phyloP scores from a whole-genome alignment of 768 basidiomycete genomes.

The Dentipellis fragilis region DNA sequence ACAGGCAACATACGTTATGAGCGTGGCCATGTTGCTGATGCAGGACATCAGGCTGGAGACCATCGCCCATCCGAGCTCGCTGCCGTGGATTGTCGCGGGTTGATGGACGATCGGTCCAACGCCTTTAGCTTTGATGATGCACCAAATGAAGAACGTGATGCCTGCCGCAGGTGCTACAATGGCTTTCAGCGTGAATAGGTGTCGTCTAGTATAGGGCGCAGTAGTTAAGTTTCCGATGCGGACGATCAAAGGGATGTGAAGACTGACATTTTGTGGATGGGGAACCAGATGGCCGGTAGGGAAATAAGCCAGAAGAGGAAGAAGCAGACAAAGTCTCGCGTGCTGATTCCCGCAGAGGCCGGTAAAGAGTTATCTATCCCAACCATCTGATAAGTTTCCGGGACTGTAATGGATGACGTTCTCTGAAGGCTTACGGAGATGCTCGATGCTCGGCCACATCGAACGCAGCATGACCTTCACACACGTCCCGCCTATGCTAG shows the following conservation, averaged over 20 bases:
- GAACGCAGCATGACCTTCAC: conserved; percentile 64
- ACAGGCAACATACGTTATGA: conserved; percentile 44
- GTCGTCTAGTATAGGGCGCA: conserved; percentile 34
- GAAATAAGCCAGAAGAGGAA: conserved; percentile 82
- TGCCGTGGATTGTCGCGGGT: conserved; percentile 52
- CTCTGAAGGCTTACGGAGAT: conserved; percentile 41
- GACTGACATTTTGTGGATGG: conserved; percentile 68
- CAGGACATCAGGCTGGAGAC: conserved; percentile 63
- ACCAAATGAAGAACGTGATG: conserved; percentile 68
- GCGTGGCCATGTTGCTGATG: conserved; percentile 72
- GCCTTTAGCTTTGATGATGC: conserved; percentile 66
- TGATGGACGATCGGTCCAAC: conserved; percentile 67
- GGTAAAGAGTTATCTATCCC: conserved; percentile 57
- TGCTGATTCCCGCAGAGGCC: conserved; percentile 62
- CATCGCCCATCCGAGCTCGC: conserved; percentile 68
- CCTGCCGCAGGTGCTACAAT: conserved; percentile 63
- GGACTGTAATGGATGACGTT: not conserved
- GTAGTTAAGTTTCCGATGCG: not conserved
- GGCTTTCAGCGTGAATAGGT: conserved; percentile 74
- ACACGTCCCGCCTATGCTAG: conserved; percentile 77
- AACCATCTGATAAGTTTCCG: not conserved
- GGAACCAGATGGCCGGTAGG: conserved; percentile 74
- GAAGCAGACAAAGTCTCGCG: conserved; percentile 72
- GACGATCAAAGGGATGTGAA: conserved; percentile 4
- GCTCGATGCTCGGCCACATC: conserved; percentile 66